Evolutionary conservation across 176 grass and related monocot genomes (phyloP).

Genomic region (Pontederia paniculata): DNA sequence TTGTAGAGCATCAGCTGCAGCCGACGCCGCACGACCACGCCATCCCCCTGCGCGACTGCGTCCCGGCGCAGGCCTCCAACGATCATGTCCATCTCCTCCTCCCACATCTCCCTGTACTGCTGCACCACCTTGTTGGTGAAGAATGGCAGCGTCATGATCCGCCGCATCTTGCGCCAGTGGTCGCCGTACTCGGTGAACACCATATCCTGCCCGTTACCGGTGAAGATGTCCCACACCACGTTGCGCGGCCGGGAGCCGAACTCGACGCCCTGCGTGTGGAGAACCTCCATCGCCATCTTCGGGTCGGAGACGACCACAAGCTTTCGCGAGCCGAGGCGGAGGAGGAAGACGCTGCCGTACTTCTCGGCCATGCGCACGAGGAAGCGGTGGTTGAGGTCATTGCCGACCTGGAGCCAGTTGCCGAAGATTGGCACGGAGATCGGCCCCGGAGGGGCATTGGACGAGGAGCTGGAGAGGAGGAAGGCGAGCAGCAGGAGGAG

Average conservation of each 20-base stretch:
- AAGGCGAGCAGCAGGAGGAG: neutral
- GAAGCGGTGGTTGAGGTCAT: conserved; percentile 6
- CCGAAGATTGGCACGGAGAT: conserved; percentile 1
- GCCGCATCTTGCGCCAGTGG: conserved; percentile 13
- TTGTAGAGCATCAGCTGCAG: conserved; percentile 15
- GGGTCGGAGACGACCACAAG: conserved; percentile 4
- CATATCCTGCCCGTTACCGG: conserved; percentile 11
- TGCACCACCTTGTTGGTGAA: conserved; percentile 20
- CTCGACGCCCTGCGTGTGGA: conserved; percentile 9
- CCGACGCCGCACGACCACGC: neutral
- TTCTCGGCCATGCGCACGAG: neutral
- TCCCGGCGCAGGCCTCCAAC: neutral
- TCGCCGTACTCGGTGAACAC: conserved; percentile 16
- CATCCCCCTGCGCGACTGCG: neutral
- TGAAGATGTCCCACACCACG: conserved; percentile 11
- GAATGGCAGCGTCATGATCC: conserved; percentile 9
- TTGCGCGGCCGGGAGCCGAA: conserved; percentile 4
- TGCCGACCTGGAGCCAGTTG: conserved; percentile 8
- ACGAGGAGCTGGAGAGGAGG: neutral
- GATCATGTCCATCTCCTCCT: conserved; percentile 5
- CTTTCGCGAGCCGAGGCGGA: neutral
- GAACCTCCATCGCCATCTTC: conserved; percentile 5
- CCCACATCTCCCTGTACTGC: conserved; percentile 4
- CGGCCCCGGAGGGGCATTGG: neutral
- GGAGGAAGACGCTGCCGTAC: neutral